Evolutionary conservation across 192 early-diverging fungal genomes (phyloP).

Genomic region (Allomyces javanicus): DNA sequence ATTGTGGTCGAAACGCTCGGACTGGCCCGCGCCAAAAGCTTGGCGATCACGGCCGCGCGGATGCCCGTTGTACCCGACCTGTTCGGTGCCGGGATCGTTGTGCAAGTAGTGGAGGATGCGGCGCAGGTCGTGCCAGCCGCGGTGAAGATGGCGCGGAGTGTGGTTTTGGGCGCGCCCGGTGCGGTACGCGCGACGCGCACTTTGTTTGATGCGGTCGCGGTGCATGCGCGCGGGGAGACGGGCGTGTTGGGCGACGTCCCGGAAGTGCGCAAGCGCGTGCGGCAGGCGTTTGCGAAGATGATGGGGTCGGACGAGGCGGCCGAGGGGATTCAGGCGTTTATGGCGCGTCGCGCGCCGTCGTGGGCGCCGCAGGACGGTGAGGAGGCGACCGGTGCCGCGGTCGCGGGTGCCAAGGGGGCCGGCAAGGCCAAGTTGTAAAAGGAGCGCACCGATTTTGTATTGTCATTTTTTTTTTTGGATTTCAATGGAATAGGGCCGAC

Average conservation of each 20-base stretch:
- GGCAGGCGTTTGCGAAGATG: conserved; percentile 29
- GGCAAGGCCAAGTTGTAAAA: background rate
- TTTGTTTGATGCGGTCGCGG: conserved; percentile 2
- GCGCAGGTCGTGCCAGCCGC: conserved; percentile 23
- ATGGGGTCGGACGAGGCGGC: conserved; percentile 35
- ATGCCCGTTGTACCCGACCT: conserved; percentile 18
- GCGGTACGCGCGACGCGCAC: conserved; percentile 2
- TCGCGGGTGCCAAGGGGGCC: background rate
- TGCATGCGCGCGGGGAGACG: conserved; percentile 11
- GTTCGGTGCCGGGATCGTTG: conserved; percentile 15
- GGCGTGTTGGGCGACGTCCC: conserved; percentile 2
- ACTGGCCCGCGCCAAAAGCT: conserved; percentile 23
- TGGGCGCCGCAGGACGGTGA: conserved; percentile 14
- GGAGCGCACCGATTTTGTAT: too few relatives aligned
- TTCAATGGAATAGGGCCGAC: too few relatives aligned
- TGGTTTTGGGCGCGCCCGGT: conserved; percentile 22
- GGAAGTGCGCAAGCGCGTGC: conserved; percentile 11
- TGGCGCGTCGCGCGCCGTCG: conserved; percentile 24
- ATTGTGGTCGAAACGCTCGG: conserved; percentile 36
- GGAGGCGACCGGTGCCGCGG: conserved; percentile 4
- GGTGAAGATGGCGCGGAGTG: conserved; percentile 14
- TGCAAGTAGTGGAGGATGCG: conserved; percentile 7
- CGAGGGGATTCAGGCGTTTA: conserved; percentile 33
- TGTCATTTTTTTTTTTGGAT: too few relatives aligned
- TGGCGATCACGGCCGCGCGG: conserved; percentile 30